Base-by-base conservation (phyloP, 345 rosid species). In the Draba incana region DNA sequence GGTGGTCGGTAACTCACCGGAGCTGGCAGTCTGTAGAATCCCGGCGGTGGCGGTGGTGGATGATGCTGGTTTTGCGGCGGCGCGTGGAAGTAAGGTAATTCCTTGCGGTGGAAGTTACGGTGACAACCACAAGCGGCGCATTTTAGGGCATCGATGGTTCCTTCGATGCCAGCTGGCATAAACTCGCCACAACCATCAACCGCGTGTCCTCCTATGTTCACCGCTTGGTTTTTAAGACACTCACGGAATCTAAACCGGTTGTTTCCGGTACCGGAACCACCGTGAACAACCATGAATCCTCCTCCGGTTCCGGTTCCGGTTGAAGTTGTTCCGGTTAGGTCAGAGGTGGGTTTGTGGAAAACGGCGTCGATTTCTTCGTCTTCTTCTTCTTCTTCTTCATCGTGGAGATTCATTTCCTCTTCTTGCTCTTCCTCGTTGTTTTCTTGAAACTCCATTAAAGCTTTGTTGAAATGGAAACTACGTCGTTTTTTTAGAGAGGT, bases 111-210 rank as follows among this genome's bases (percentile, higher is more conserved):
- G 78, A 89, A 89, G 70, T 89, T 89, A 2, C 96, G 84, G 81
- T 89, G 96, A 75, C 96, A 89, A 69, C 81, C 84, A 58, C 96
- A 89, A 38, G 96, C 96, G 0, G 90, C 92, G 59, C 92, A 89
- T 80, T 86, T 85, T n/a, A 89, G 85, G 1, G 91, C 90, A 45
- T 87, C 92, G 31, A 85, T 79, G 47, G 89, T 81, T 6, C 96
- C 92, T 25, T 89, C 92, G 4, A 69, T 72, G 0, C 96, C 96
- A 9, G 96, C 88, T 13, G 96, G 81, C 81, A 86, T 71, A 83
- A 86, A 89, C 66, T 89, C 96, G 2, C 92, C 82, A 71, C 96
- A 89, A 7, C 96, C 96, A 53, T 89, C 96, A 10, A 88, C 79
- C 50, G 92, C 92, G 64, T 89, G 92, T 9, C 90, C 96, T 3